phyloP scores from a whole-genome alignment of 441 rosid species.

The Cnidoscolus chayamansa region DNA sequence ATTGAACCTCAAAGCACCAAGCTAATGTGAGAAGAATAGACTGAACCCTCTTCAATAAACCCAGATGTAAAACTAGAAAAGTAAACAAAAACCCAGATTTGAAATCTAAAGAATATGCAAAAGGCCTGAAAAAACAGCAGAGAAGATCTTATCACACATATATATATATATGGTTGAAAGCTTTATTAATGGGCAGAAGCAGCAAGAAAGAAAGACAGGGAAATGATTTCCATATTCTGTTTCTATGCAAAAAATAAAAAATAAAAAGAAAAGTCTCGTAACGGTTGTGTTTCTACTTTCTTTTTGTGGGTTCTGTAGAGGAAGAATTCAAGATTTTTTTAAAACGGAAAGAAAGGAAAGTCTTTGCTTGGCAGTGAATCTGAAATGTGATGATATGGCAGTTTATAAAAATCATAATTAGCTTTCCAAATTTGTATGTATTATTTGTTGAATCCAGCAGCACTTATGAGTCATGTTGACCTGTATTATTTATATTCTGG shows the following conservation, averaged over 20 bases:
- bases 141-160: not conserved
- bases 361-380: too few species aligned
- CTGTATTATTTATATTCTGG: too few species aligned
- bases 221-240: slow-evolving; percentile 10
- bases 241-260: not conserved
- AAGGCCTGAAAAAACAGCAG: not conserved
- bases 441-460: too few species aligned
- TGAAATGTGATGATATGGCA: too few species aligned
- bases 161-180: too few species aligned
- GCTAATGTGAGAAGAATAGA: not conserved
- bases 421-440: too few species aligned
- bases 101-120: not conserved
- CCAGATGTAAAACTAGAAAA: not conserved
- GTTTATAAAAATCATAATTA: too few species aligned
- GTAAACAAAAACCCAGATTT: not conserved
- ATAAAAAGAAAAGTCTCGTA: not conserved
- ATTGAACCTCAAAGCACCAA: not conserved
- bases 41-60: not conserved
- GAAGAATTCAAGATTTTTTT: too few species aligned
- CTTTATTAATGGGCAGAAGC: not conserved
- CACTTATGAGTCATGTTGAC: too few species aligned
- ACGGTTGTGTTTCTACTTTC: too few species aligned
- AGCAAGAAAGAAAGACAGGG: not conserved
- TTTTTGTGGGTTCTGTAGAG: too few species aligned
- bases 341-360: too few species aligned